These are phyloP conservation scores for Claviceps maximensis DNA, from an alignment of 2,329 filamentous ascomycete genomes.

Conservation along the genomic window DNA sequence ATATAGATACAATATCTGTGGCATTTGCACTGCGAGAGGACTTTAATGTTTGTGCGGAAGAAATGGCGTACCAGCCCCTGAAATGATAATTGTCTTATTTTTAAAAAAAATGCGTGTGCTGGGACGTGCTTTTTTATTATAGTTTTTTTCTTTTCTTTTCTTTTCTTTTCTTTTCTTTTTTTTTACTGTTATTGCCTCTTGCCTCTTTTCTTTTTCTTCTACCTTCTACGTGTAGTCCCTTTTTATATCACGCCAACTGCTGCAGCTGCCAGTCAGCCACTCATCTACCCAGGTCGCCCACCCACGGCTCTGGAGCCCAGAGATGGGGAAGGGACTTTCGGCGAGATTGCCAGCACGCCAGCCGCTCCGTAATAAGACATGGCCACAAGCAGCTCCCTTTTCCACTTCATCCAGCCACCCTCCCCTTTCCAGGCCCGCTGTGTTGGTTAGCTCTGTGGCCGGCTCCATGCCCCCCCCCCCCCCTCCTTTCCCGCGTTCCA, in stretches of 20 bases:
- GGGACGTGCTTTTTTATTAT: neutral
- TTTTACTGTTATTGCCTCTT: neutral
- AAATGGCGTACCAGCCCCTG: neutral
- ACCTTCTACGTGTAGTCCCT: neutral
- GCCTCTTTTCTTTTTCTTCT: neutral
- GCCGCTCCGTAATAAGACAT: constrained; percentile 1
- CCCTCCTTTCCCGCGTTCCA: neutral
- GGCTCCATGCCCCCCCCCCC: neutral
- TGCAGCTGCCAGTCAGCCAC: neutral
- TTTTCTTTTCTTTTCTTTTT: neutral
- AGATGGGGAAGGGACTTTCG: neutral
- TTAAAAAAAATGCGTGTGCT: neutral
- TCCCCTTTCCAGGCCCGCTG: constrained; percentile 2
- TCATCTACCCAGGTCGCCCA: neutral
- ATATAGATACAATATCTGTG: too few species aligned
- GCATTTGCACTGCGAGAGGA: neutral
- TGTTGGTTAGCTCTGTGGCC: neutral
- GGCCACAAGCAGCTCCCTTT: neutral
- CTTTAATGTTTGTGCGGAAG: neutral
- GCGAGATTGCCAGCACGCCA: constrained; percentile 2
- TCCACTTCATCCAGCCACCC: neutral
- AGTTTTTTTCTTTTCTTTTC: neutral
- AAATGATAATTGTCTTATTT: neutral
- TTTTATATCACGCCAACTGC: neutral
- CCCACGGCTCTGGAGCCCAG: neutral